These are phyloP conservation scores for Batrachochytrium dendrobatidis DNA, from an alignment of 371 early-diverging fungal species.

Conservation along the genomic window DNA sequence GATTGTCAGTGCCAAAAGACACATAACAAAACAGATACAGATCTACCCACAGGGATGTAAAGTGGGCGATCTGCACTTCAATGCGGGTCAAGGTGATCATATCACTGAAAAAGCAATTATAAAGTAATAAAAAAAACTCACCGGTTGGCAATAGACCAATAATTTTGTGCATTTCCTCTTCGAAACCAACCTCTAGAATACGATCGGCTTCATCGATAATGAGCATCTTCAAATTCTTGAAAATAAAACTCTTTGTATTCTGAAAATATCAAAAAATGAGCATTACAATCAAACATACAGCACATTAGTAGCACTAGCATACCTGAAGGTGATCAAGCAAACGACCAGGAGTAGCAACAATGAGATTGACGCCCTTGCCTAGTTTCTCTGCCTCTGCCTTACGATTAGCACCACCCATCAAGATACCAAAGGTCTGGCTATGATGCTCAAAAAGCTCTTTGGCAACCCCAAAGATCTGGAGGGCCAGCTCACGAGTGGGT, in stretches of 20 bases:
- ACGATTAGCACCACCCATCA: slow-evolving; percentile 96
- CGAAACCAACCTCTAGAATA: slow-evolving; percentile 95
- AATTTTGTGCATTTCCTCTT: slow-evolving; percentile 97
- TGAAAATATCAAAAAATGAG: slow-evolving; percentile 12
- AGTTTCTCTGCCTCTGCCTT: slow-evolving; percentile 92
- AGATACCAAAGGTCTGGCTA: slow-evolving; percentile 91
- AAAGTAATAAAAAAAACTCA: slow-evolving; percentile 12
- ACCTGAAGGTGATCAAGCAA: slow-evolving; percentile 90
- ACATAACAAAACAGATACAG: not conserved
- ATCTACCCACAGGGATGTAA: not conserved
- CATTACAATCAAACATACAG: not conserved
- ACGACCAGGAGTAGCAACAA: slow-evolving; percentile 98
- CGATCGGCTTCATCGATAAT: slow-evolving; percentile 99
- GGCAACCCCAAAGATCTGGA: slow-evolving; percentile 97
- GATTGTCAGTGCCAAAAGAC: not conserved
- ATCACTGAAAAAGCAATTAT: not conserved
- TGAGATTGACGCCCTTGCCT: slow-evolving; percentile 84
- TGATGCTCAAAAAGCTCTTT: slow-evolving; percentile 88
- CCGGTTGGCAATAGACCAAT: slow-evolving; percentile 77
- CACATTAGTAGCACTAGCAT: not conserved
- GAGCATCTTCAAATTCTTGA: slow-evolving; percentile 81
- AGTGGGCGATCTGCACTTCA: not conserved
- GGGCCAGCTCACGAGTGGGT: slow-evolving; percentile 98
- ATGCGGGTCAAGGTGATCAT: not conserved
- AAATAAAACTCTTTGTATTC: slow-evolving; percentile 88